Evolutionary conservation across 2,329 filamentous ascomycete species (phyloP), one percentile per base, ranked within the genome.

Genomic region (Tothia fuscella): DNA sequence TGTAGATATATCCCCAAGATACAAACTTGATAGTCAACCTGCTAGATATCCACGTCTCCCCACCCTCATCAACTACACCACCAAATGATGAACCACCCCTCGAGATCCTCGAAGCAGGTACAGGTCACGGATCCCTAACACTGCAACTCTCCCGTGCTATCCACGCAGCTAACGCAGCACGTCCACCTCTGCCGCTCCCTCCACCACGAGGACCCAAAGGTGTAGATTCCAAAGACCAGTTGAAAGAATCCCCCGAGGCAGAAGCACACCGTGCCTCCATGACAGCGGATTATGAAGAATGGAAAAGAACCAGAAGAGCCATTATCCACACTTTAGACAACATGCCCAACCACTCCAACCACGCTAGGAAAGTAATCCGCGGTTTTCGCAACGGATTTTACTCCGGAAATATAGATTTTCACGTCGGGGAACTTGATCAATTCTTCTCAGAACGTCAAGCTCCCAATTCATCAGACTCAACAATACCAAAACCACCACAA

Each of bases 101-200:
- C 10, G 81, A 89, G 54, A 82, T 91, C 33, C 77, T 91, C 40
- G 85, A 91, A 60, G 83, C 83, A 35, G 84, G 85, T 13, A 91
- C 84, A 3, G 85, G 84, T n/a, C 82, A 88, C 66, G 85, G 84
- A 44, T 78, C 80, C 25, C 61, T 91, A 44, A 89, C 83, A 1
- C 60, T 91, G 4, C 75, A 88, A 53, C 67, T 91, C 17, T 78
- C 82, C 22, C 73, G 82, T 40, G 82, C 82, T 3, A 74, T 91
- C 34, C 80, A 88, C 54, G 82, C 74, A 33, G 80, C 76, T 14
- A 88, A 88, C 52, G 62, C 73, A 2, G 60, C 66, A 3, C 61
- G 71, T 5, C 68, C 70, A 0, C 52, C 57, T 12, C 56, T 69
- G 13, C 65, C 66, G 9, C 14, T 17, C 36, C 31, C 29, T 7